Evolutionary conservation across 2,329 filamentous ascomycete species (phyloP).

Genomic region (Fusarium bactridioides): DNA sequence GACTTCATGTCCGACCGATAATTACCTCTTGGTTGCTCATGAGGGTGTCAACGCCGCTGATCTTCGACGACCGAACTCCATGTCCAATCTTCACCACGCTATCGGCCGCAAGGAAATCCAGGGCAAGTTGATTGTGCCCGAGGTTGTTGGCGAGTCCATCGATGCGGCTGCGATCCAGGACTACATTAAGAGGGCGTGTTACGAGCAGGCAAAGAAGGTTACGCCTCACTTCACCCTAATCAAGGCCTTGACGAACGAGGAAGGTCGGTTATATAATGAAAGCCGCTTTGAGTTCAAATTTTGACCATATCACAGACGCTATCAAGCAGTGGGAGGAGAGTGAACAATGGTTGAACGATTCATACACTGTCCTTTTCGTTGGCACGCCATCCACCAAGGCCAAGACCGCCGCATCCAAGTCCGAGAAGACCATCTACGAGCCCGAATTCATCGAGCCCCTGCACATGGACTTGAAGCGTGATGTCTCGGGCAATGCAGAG

Average conservation of each 20-base stretch:
- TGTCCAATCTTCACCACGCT: slow-evolving; percentile 60
- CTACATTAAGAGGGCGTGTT: slow-evolving; percentile 58
- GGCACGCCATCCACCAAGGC: slow-evolving; percentile 60
- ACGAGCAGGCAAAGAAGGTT: slow-evolving; percentile 47
- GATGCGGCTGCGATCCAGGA: slow-evolving; percentile 51
- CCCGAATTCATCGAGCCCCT: slow-evolving; percentile 68
- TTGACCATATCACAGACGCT: slow-evolving; percentile 15
- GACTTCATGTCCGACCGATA: slow-evolving; percentile 72
- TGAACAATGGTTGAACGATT: slow-evolving; percentile 43
- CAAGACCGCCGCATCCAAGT: slow-evolving; percentile 5
- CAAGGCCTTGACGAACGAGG: slow-evolving; percentile 50
- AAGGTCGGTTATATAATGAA: slow-evolving; percentile 51
- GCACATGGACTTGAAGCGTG: slow-evolving; percentile 79
- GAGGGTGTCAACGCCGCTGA: slow-evolving; percentile 76
- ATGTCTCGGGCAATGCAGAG: slow-evolving; percentile 46
- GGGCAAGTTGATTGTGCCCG: slow-evolving; percentile 59
- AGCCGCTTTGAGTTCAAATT: background rate
- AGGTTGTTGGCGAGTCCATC: slow-evolving; percentile 62
- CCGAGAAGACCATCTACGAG: slow-evolving; percentile 65
- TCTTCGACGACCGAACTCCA: slow-evolving; percentile 61
- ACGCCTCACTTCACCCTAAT: slow-evolving; percentile 53
- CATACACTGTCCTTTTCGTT: slow-evolving; percentile 80
- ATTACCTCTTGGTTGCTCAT: slow-evolving; percentile 82
- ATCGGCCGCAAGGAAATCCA: slow-evolving; percentile 47
- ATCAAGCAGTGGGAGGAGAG: slow-evolving; percentile 10